A percentile compares a stretch with the other conserved stretches of the same genome.
phyloP scores from a whole-genome alignment of 2,329 filamentous ascomycete genomes.

The Xylariomycetidae sp. region DNA sequence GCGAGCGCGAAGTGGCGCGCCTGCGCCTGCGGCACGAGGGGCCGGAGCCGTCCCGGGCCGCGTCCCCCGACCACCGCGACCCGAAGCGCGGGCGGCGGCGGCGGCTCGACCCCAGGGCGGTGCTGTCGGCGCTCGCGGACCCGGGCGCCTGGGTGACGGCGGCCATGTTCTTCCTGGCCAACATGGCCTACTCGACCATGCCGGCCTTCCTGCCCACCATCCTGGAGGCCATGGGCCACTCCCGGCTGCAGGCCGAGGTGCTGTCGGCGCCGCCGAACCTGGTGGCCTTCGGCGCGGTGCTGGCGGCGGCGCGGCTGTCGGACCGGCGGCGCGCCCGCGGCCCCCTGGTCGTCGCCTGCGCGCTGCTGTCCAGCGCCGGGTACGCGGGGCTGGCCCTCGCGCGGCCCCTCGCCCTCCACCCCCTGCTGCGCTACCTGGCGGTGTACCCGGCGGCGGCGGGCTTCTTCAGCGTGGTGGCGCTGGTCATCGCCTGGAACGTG shows the following conservation, averaged over 20 bases:
- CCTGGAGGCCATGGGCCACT: conserved; percentile 69
- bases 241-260: conserved; percentile 62
- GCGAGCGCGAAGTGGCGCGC: conserved; percentile 64
- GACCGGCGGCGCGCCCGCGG: conserved; percentile 60
- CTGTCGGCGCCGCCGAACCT: conserved; percentile 79
- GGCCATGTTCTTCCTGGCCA: conserved; percentile 79
- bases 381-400: conserved; percentile 57
- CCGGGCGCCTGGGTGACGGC: conserved; percentile 71
- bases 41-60: conserved; percentile 2
- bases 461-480: conserved; percentile 77
- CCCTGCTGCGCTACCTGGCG: conserved; percentile 59
- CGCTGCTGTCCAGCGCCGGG: conserved; percentile 57
- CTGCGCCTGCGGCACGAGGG: conserved; percentile 56
- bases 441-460: conserved; percentile 74
- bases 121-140: conserved; percentile 54
- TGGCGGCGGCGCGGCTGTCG: conserved; percentile 66
- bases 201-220: conserved; percentile 85
- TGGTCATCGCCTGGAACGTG: conserved; percentile 82
- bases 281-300: conserved; percentile 63
- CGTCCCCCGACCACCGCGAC: not conserved
- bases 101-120: conserved; percentile 46
- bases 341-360: conserved; percentile 61
- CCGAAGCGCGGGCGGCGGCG: not conserved
- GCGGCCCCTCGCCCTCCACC: conserved; percentile 35
- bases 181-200: conserved; percentile 82